Evolutionary conservation across 768 basidiomycete genomes (phyloP).

Genomic region (Phaffia australis): DNA sequence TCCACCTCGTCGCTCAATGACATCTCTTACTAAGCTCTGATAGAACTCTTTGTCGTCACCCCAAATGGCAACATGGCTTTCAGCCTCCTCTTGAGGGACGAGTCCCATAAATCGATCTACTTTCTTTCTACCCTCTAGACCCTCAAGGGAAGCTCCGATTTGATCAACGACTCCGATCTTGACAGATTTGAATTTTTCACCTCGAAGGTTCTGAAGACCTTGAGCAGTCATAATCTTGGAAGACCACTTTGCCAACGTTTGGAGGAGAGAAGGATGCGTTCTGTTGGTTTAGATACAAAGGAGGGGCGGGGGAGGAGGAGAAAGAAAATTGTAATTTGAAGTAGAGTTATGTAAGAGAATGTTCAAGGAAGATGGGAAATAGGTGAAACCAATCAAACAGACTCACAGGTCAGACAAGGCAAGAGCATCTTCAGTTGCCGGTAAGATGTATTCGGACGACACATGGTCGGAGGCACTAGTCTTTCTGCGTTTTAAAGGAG

Average conservation of each 20-base stretch:
- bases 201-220: conserved; percentile 55
- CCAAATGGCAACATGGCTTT: conserved; percentile 31
- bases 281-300: background rate
- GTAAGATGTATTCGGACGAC: conserved; percentile 8
- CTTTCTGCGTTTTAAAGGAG: conserved; percentile 22
- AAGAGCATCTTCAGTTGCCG: conserved; percentile 17
- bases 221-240: conserved; percentile 88
- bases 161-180: conserved; percentile 55
- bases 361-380: background rate
- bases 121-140: conserved; percentile 24
- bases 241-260: conserved; percentile 87
- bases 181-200: conserved; percentile 49
- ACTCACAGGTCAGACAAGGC: conserved; percentile 20
- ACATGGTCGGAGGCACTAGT: background rate
- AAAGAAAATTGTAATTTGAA: background rate
- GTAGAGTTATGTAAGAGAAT: background rate
- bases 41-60: conserved; percentile 84
- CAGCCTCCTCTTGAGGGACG: conserved; percentile 27
- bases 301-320: conserved; percentile 17
- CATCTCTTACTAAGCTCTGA: conserved; percentile 76
- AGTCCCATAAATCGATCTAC: conserved; percentile 22
- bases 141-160: conserved; percentile 58
- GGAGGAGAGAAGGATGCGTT: conserved; percentile 30
- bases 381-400: background rate
- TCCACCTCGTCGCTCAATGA: conserved; percentile 55